Evolutionary conservation across 1,139 yeast species (phyloP).

Genomic region (Pichia sp.): DNA sequence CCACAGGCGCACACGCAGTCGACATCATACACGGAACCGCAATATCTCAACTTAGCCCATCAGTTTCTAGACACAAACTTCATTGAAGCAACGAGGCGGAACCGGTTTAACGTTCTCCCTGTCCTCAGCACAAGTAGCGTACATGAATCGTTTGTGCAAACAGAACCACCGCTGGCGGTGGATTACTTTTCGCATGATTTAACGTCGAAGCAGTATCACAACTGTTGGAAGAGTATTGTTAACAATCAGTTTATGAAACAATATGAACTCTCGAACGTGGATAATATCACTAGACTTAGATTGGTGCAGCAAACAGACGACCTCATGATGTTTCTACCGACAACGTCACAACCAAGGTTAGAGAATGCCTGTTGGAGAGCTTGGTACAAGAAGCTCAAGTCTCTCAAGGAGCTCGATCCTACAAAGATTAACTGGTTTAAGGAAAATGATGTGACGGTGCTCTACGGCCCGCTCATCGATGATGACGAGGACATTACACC

Average conservation of each 20-base stretch:
- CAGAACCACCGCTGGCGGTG: slow-evolving; percentile 23
- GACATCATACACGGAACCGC: too few species aligned
- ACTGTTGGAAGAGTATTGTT: slow-evolving; percentile 26
- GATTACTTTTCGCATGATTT: slow-evolving; percentile 26
- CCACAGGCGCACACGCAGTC: too few species aligned
- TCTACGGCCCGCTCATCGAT: slow-evolving; percentile 61
- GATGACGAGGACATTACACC: slow-evolving; percentile 16
- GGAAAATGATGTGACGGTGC: slow-evolving; percentile 74
- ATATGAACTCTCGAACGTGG: slow-evolving; percentile 24
- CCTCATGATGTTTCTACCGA: slow-evolving; percentile 26
- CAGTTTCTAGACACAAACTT: slow-evolving; percentile 27
- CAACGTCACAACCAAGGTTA: slow-evolving; percentile 43
- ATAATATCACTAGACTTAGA: slow-evolving; percentile 18
- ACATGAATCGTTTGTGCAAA: slow-evolving; percentile 7
- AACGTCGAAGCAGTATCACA: slow-evolving; percentile 23
- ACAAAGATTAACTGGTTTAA: slow-evolving; percentile 74
- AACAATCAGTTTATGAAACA: slow-evolving; percentile 27
- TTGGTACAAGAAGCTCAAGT: slow-evolving; percentile 72
- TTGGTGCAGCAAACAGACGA: slow-evolving; percentile 24
- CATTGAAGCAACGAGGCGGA: slow-evolving; percentile 15
- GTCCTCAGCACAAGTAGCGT: slow-evolving; percentile 17
- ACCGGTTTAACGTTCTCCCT: slow-evolving; percentile 21
- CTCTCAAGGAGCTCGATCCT: slow-evolving; percentile 62
- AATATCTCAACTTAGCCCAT: slow-evolving; percentile 18
- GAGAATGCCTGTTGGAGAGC: slow-evolving; percentile 86